phyloP scores from a whole-genome alignment of 2,329 filamentous ascomycete species.

The Pseudogymnoascus verrucosus region DNA sequence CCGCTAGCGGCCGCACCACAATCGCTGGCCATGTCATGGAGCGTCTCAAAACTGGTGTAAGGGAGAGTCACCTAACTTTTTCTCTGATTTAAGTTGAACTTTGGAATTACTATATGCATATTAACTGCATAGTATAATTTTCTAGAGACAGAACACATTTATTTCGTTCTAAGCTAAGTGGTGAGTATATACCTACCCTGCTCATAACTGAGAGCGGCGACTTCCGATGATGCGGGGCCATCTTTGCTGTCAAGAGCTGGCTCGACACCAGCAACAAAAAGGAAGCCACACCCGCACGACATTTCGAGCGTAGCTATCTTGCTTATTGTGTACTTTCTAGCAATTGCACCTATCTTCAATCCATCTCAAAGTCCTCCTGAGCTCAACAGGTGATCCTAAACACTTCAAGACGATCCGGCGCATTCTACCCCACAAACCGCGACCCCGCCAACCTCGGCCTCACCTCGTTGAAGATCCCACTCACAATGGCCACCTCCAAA shows the following conservation, averaged over 20 bases:
- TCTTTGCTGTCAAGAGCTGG: not conserved
- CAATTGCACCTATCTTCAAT: not conserved
- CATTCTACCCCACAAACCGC: not conserved
- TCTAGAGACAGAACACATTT: not conserved
- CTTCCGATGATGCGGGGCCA: not conserved
- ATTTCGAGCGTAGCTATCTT: not conserved
- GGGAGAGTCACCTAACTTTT: not conserved
- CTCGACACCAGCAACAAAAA: not conserved
- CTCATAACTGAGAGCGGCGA: not conserved
- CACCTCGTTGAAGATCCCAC: not conserved
- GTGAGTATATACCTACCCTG: not conserved
- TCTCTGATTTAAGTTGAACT: not conserved
- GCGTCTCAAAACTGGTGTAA: not conserved
- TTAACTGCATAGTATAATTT: not conserved
- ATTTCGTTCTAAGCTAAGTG: not conserved
- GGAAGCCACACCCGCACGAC: not conserved
- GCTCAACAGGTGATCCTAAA: not conserved
- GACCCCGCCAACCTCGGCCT: not conserved
- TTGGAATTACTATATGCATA: not conserved
- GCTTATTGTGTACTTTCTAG: not conserved
- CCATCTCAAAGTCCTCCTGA: not conserved
- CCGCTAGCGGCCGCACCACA: constrained; percentile 4
- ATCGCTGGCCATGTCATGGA: not conserved
- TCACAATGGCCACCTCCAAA: constrained; percentile 11
- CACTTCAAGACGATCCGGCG: not conserved